Evolutionary conservation across 306 rosid species (phyloP), one percentile per base, ranked within the genome.

Genomic region (Malus sylvestris): DNA sequence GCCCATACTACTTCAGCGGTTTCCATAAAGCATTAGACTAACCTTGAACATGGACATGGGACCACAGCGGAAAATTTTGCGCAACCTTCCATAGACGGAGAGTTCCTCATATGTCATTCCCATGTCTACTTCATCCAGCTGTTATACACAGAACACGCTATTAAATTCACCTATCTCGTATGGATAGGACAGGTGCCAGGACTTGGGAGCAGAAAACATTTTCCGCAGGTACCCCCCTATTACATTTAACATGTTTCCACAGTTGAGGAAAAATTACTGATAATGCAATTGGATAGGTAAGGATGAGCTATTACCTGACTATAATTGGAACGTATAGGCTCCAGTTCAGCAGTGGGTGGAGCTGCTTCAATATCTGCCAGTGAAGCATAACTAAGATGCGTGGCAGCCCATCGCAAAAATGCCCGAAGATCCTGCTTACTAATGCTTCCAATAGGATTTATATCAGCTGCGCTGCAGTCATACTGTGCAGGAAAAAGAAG

Each of bases 121-220:
- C 99, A 92, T 92, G 86, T 95, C 97, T 52, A 92, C 97, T 85
- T 95, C 99, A 80, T 95, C 99, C 62, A 92, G 89, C 96, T 92
- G 87, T 71, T 72, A 73, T 70, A 61, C 68, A 82, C 58, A 73
- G 78, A 81, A 78, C 72, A 32, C 35, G 70, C 35, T 19, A 68
- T 78, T 79, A 67, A 76, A 74, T 58, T 59, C 61, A 62, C 66
- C 75, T 45, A 40, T 58, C 74, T 68, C 69, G 19, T 29, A 67
- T n/a, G 8, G 3, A 4, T 10, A 62, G 29, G 58, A 44, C 42
- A 16, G 53, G 20, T 5, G 20, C 16, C 55, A 15, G 55, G 55
- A 49, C 55, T 15, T 6, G 6, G n/a, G 10, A 60, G 68, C 8
- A 2, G 18, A 22, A 8, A n/a, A 57, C 4, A 72, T 57, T 66